Evolutionary conservation across 2,329 filamentous ascomycete genomes (phyloP).

Genomic region (Penicillium sp.): DNA sequence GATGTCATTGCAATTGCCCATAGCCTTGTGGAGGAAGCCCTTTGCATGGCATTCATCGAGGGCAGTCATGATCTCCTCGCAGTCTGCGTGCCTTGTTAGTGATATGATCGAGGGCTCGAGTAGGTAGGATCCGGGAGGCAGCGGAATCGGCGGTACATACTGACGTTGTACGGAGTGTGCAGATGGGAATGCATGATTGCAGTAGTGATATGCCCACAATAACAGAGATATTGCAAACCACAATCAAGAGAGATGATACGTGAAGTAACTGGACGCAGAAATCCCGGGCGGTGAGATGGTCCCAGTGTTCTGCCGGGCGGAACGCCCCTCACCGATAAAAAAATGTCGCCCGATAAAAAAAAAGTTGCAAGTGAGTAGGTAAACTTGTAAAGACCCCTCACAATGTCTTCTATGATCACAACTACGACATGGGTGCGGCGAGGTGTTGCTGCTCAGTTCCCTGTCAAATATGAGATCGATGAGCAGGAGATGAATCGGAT

Average conservation of each 20-base stretch:
- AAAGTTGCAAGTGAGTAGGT: constrained; percentile 15
- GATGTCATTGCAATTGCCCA: constrained; percentile 82
- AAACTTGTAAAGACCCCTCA: constrained; percentile 14
- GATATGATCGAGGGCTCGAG: constrained; percentile 2
- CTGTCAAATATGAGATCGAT: constrained; percentile 68
- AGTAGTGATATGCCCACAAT: neutral
- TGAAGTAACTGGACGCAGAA: constrained; percentile 11
- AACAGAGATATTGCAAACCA: neutral
- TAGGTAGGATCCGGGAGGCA: neutral
- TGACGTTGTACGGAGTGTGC: constrained; percentile 84
- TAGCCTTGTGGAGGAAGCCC: constrained; percentile 86
- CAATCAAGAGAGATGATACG: neutral
- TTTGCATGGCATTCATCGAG: constrained; percentile 92
- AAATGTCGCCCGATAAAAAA: constrained; percentile 27
- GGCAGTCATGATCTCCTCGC: constrained; percentile 86
- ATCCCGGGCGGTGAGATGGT: constrained; percentile 25
- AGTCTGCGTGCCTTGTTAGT: constrained; percentile 55
- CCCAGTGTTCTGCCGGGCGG: constrained; percentile 32
- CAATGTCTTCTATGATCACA: constrained; percentile 64
- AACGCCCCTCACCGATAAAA: constrained; percentile 22
- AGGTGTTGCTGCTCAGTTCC: constrained; percentile 70
- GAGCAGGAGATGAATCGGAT: constrained; percentile 72
- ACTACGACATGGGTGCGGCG: constrained; percentile 70
- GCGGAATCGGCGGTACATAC: constrained; percentile 48
- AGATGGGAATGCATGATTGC: constrained; percentile 90